Base-by-base conservation (phyloP, 2,329 filamentous ascomycete species). In the Colletotrichum sp. region DNA sequence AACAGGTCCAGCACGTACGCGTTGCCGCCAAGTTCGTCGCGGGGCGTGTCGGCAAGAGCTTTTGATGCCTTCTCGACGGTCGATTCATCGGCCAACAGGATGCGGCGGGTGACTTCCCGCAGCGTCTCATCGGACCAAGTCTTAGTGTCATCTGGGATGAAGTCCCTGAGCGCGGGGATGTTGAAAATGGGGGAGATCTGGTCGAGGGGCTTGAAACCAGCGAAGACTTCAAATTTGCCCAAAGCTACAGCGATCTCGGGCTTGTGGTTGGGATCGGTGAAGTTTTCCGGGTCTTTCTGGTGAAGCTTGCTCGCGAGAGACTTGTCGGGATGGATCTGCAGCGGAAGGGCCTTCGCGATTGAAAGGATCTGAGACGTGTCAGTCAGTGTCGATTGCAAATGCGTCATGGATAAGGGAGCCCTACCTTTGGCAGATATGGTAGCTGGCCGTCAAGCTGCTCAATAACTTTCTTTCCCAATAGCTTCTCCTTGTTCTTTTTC, bases 171-270 rank as follows among this genome's bases (percentile, higher is more conserved):
- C 5, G 88, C 86, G 32, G 89, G 84, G 30, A 94, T 84, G 55
- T 89, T 84, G 80, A 95, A 88, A 2, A 95, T 84, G 0, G 86
- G 81, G 36, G 91, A 84, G 73, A 96, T 92, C 4, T 92, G 87
- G 12, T 83, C 80, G 0, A 94, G 85, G 0, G 93, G 91, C 80
- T 94, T 95, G 86, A 93, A 96, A 8, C 94, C 94, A 12, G 92
- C 93, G 79, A 96, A 96, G 0, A 94, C 92, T 82, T 96, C 94
- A 79, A 96, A 96, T 26, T 92, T 90, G 15, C 90, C 88, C 1
- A 96, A 84, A 0, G 94, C 94, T 2, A 96, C 86, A 1, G 94
- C 94, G 69, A 96, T 96, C 81, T 96, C 94, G 2, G 94, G 94
- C 84, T 96, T 96, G 86, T 96, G 94, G 82, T 96, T 96, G 4